phyloP scores from a whole-genome alignment of 345 rosid genomes.

The Aethionema arabicum region DNA sequence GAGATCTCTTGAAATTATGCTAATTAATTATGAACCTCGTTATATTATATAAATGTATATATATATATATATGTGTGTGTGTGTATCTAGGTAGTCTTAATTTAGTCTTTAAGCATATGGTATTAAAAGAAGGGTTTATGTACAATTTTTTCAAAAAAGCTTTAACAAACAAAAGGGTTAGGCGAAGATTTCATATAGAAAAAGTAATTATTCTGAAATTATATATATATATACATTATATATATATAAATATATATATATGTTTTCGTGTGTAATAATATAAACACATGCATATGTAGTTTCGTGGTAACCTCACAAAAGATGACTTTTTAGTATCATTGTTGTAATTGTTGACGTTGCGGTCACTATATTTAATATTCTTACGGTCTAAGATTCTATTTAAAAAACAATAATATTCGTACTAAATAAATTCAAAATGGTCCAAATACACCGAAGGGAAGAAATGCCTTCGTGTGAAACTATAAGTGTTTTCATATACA shows the following conservation, averaged over 20 bases:
- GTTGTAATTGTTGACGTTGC: slow-evolving; percentile 1
- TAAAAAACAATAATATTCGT: slow-evolving; percentile 7
- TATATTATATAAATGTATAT: background rate
- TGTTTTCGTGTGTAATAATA: slow-evolving; percentile 8
- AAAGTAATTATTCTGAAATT: background rate
- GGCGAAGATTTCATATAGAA: too few species aligned
- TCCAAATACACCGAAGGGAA: slow-evolving; percentile 20
- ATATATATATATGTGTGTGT: background rate
- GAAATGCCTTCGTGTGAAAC: slow-evolving; percentile 21
- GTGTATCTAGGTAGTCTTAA: background rate
- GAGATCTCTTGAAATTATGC: slow-evolving; percentile 18
- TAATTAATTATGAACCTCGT: slow-evolving; percentile 18
- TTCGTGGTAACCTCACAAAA: slow-evolving; percentile 23
- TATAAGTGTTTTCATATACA: too few species aligned
- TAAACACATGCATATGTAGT: slow-evolving; percentile 14
- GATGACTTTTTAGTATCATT: slow-evolving; percentile 18
- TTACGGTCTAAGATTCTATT: slow-evolving; percentile 31
- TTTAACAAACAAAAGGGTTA: too few species aligned
- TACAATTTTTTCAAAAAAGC: too few species aligned
- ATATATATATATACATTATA: background rate
- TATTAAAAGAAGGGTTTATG: too few species aligned
- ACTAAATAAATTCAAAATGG: slow-evolving; percentile 2
- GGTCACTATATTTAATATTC: slow-evolving; percentile 20
- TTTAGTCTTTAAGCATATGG: too few species aligned
- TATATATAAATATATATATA: background rate